A percentile compares a stretch with the other conserved stretches of the same genome.
These are phyloP conservation scores for Colletotrichum zoysiae DNA, from an alignment of 2,329 filamentous ascomycete genomes.

Conservation along the genomic window DNA sequence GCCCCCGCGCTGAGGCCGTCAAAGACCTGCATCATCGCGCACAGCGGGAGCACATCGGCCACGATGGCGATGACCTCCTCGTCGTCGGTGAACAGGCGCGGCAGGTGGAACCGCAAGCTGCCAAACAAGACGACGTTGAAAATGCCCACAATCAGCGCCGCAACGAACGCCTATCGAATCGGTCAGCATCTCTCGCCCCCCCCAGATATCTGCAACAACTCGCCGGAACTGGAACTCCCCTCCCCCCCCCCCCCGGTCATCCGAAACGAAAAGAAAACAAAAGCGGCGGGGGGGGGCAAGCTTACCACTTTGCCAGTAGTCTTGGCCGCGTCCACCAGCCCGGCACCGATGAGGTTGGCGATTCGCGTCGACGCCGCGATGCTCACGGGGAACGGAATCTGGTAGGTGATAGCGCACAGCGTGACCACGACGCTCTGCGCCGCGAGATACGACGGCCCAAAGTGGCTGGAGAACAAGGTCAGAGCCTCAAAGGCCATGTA, in stretches of 20 bases:
- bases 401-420: slow-evolving; percentile 83
- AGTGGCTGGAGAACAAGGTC: slow-evolving; percentile 83
- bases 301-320: slow-evolving; percentile 81
- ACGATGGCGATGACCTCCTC: slow-evolving; percentile 76
- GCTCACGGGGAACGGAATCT: slow-evolving; percentile 91
- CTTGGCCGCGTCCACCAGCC: slow-evolving; percentile 83
- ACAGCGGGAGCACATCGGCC: slow-evolving; percentile 79
- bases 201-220: neutral
- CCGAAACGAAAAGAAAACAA: neutral
- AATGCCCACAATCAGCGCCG: slow-evolving; percentile 78
- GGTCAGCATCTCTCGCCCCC: slow-evolving; percentile 45
- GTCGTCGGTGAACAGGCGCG: slow-evolving; percentile 83
- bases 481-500: slow-evolving; percentile 94
- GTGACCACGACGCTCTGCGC: slow-evolving; percentile 89
- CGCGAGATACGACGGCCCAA: slow-evolving; percentile 83
- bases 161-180: slow-evolving; percentile 63
- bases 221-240: neutral
- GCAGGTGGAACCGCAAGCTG: slow-evolving; percentile 78
- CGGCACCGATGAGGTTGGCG: slow-evolving; percentile 92
- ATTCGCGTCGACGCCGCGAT: slow-evolving; percentile 91
- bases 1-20: slow-evolving; percentile 84
- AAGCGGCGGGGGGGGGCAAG: slow-evolving; percentile 38
- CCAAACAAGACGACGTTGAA: slow-evolving; percentile 82
- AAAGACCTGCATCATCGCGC: slow-evolving; percentile 90
- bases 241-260: too few species aligned